Percentiles rank a stretch among this genome's conserved stretches.
Conservation (phyloP, 1,284 basidiomycete species). For the Marasmius tenuissimus region DNA sequence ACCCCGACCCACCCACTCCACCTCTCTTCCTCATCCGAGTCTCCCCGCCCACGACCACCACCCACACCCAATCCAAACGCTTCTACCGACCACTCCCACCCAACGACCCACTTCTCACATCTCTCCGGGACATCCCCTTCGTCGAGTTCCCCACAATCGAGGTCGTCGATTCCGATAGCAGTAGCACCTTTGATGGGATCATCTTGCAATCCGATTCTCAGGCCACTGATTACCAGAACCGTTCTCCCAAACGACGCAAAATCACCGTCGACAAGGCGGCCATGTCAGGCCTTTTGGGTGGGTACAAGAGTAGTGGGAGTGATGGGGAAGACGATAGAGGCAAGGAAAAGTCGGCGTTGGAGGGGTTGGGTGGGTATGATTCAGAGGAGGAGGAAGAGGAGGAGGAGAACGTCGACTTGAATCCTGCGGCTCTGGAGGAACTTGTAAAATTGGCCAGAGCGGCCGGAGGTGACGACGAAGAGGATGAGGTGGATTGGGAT, state of each 20-base stretch:
- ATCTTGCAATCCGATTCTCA: constrained; percentile 23
- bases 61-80: constrained; percentile 23
- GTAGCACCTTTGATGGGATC: constrained; percentile 52
- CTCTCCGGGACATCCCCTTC: constrained; percentile 63
- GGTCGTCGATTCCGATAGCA: constrained; percentile 49
- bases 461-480: constrained; percentile 45
- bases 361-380: constrained; percentile 52
- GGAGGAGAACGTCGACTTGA: constrained; percentile 31
- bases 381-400: constrained; percentile 48
- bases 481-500: constrained; percentile 58
- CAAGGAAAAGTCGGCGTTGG: constrained; percentile 36
- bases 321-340: constrained; percentile 34
- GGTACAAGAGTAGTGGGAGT: constrained; percentile 60
- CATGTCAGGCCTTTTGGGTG: constrained; percentile 59
- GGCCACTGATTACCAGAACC: constrained; percentile 33
- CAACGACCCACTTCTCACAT: constrained; percentile 41
- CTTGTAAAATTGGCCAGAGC: constrained; percentile 43
- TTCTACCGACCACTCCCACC: constrained; percentile 54
- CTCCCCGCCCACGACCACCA: constrained; percentile 16
- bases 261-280: constrained; percentile 49
- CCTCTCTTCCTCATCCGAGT: constrained; percentile 53
- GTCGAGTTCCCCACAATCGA: constrained; percentile 83
- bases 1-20: constrained; percentile 54
- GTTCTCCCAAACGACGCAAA: constrained; percentile 35
- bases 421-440: constrained; percentile 50